Conservation (phyloP, 169 alveolate genomes). For the Cryptosporidium sp. region DNA sequence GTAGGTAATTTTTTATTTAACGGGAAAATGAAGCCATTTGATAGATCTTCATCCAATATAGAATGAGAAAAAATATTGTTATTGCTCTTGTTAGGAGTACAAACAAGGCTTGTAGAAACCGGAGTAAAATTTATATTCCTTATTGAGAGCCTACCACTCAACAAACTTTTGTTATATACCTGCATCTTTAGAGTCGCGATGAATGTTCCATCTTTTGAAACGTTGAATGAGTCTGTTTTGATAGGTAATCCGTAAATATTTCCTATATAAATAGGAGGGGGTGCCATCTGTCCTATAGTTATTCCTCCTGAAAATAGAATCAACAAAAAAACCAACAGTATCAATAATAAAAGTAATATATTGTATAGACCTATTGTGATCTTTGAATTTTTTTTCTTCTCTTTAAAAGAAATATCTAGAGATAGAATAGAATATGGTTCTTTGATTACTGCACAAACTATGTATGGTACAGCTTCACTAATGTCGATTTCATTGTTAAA, state of each 20-base stretch:
- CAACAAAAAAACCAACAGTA: conserved; percentile 59
- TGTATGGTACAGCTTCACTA: conserved; percentile 45
- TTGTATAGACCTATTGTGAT: conserved; percentile 50
- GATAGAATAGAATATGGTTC: conserved; percentile 46
- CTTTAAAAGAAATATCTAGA: conserved; percentile 16
- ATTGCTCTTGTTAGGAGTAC: conserved; percentile 36
- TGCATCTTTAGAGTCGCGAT: conserved; percentile 42
- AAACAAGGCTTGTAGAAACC: conserved; percentile 25
- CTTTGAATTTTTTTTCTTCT: conserved; percentile 43
- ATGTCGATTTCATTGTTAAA: background rate
- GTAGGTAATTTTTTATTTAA: conserved; percentile 13
- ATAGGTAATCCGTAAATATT: conserved; percentile 59
- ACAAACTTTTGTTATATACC: conserved; percentile 48
- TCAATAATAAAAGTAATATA: conserved; percentile 14
- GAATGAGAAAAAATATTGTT: conserved; percentile 27
- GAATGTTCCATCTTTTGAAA: conserved; percentile 49
- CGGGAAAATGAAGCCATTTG: conserved; percentile 72
- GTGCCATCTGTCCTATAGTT: conserved; percentile 73
- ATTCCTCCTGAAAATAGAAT: conserved; percentile 68
- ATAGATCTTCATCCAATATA: background rate
- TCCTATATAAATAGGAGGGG: conserved; percentile 70
- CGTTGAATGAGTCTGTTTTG: conserved; percentile 41
- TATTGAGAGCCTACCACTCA: conserved; percentile 54
- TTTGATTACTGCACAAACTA: conserved; percentile 30
- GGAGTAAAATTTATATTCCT: conserved; percentile 41